These are phyloP conservation scores for Hymenoscyphus scutula DNA, from an alignment of 2,329 filamentous ascomycete species.

Conservation along the genomic window DNA sequence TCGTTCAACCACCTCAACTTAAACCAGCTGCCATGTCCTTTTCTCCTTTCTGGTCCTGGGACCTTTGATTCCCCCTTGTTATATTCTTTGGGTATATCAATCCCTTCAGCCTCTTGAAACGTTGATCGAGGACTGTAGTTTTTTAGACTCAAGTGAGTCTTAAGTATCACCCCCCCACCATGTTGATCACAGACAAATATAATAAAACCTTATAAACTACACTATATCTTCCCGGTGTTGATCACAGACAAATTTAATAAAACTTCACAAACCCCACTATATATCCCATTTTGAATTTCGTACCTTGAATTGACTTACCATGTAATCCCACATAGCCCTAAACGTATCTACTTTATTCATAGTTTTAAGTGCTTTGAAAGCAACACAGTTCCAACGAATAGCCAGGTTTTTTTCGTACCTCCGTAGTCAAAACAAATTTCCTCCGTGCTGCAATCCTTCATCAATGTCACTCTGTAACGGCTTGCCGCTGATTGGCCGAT, in stretches of 20 bases:
- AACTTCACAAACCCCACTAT: background rate
- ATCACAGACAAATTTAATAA: background rate
- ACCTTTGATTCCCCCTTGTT: background rate
- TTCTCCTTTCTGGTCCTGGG: background rate
- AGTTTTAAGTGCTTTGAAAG: background rate
- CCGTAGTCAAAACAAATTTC: background rate
- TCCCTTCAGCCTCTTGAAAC: background rate
- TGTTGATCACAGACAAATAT: background rate
- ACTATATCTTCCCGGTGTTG: background rate
- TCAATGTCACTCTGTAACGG: background rate
- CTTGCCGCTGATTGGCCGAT: background rate
- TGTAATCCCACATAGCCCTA: background rate
- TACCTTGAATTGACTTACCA: too few relatives aligned
- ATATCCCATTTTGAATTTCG: too few relatives aligned
- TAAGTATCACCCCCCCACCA: background rate
- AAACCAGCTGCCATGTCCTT: too few relatives aligned
- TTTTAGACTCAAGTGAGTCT: background rate
- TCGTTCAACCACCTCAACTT: background rate
- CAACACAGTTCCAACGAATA: background rate
- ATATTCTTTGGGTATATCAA: background rate
- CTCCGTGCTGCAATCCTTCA: background rate
- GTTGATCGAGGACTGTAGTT: background rate
- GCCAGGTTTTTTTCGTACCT: too few relatives aligned
- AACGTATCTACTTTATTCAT: background rate
- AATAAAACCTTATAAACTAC: background rate